Evolutionary conservation across 306 rosid species (phyloP), one percentile per base, ranked within the genome.

Genomic region (Pueraria montana): DNA sequence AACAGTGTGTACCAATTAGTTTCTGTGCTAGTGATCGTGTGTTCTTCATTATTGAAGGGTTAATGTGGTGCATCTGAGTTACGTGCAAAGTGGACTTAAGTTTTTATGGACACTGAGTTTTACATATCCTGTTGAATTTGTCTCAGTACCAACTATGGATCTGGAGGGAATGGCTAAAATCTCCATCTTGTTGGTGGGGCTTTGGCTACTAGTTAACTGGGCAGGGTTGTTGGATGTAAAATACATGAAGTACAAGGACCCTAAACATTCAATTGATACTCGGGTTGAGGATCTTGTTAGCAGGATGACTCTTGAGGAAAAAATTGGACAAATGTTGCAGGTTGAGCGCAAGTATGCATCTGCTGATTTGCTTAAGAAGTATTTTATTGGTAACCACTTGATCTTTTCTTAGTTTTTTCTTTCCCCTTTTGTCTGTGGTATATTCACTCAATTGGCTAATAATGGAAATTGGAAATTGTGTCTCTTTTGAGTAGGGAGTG

Each of bases 281-380:
- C 18, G 89, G 27, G 79, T 83, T n/a, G 76, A 80, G 50, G 89
- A 87, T 75, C 89, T 87, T 80, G 6, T 83, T 66, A 52, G 23
- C 53, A 6, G 80, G 43, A 87, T 87, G 89, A 80, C 77, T 53
- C 79, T 87, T 48, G 87, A 83, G 48, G 89, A 87, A 55, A 87
- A 87, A 71, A 75, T 87, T 80, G 89, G 89, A 23, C 89, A 87
- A 72, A 87, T 87, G 89, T 77, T 87, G 62, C 89, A 87, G 77
- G 56, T 87, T 63, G 89, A 87, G 46, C 83, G 89, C 21, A 83
- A 80, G 38, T 61, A 43, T 76, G 85, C 78, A 8, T 71, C 77
- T 69, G 48, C 55, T 53, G 62, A 77, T 55, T 79, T 68, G 43
- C 1, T 87, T 46, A 83, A 64, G 11, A 80, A 84, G 65, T 70